phyloP scores from a whole-genome alignment of 805 yeast species.

The Cyberlindnera subsufficiens region DNA sequence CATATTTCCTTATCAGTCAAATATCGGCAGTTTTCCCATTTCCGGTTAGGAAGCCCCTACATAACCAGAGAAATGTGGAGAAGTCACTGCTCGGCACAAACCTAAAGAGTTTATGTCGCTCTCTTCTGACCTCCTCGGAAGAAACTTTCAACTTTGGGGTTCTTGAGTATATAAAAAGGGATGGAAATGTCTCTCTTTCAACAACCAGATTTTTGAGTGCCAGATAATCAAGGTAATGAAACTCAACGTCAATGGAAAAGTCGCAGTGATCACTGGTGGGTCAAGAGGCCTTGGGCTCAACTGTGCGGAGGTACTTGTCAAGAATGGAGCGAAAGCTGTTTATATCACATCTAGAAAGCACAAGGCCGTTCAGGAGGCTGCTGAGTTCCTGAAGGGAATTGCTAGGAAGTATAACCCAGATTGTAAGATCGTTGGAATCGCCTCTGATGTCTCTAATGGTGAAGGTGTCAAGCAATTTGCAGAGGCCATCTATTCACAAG shows the following conservation, averaged over 20 bases:
- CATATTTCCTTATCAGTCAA: too few species aligned
- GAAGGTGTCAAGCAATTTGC: slow-evolving; percentile 41
- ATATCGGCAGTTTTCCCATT: too few species aligned
- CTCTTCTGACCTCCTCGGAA: too few species aligned
- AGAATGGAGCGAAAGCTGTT: slow-evolving; percentile 56
- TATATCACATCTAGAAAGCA: slow-evolving; percentile 61
- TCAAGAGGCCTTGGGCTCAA: slow-evolving; percentile 69
- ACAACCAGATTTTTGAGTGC: too few species aligned
- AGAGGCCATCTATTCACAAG: slow-evolving; percentile 34
- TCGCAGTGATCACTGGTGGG: slow-evolving; percentile 68
- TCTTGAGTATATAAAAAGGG: too few species aligned
- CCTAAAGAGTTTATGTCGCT: too few species aligned
- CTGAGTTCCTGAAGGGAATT: slow-evolving; percentile 24
- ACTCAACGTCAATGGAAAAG: slow-evolving; percentile 48
- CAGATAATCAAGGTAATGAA: slow-evolving; percentile 10
- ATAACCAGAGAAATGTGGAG: too few species aligned
- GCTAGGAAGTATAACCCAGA: slow-evolving; percentile 24
- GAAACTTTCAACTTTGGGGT: too few species aligned
- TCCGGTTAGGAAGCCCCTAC: too few species aligned
- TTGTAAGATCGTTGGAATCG: slow-evolving; percentile 37
- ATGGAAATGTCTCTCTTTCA: too few species aligned
- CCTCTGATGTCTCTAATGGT: slow-evolving; percentile 51
- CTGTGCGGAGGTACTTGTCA: slow-evolving; percentile 59
- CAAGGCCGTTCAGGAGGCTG: slow-evolving; percentile 57
- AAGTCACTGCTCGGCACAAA: too few species aligned